Percentiles rank a stretch among this genome's conserved stretches.
phyloP scores from a whole-genome alignment of 2,329 filamentous ascomycete species.

The Metarhizium guizhouense region DNA sequence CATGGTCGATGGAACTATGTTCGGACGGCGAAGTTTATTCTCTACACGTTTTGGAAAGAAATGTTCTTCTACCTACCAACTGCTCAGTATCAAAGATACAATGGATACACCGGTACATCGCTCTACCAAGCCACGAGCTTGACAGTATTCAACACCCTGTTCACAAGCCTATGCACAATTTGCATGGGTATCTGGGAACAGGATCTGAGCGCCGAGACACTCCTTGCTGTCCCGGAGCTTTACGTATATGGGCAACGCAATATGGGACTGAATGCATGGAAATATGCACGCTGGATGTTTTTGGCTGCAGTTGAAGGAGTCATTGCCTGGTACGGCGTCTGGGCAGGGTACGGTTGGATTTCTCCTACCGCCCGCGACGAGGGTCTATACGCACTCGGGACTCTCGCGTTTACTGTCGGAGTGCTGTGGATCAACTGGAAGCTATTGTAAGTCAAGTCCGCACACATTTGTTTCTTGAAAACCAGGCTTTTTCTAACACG shows the following conservation, averaged over 20 bases:
- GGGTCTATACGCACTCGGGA: constrained; percentile 64
- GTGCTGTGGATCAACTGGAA: constrained; percentile 69
- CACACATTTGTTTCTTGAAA: too few relatives aligned
- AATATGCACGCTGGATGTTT: constrained; percentile 72
- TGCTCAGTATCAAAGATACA: constrained; percentile 73
- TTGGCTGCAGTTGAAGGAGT: constrained; percentile 65
- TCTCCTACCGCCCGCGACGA: constrained; percentile 49
- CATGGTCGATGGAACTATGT: constrained; percentile 90
- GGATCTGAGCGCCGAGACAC: constrained; percentile 71
- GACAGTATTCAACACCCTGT: constrained; percentile 89
- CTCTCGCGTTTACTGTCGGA: constrained; percentile 60
- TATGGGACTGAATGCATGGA: constrained; percentile 61
- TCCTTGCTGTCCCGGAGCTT: constrained; percentile 86
- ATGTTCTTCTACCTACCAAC: constrained; percentile 77
- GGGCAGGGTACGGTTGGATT: constrained; percentile 41
- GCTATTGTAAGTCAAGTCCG: constrained; percentile 49
- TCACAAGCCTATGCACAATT: constrained; percentile 83
- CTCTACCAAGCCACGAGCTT: constrained; percentile 82
- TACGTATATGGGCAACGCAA: constrained; percentile 74
- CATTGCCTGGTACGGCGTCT: constrained; percentile 59
- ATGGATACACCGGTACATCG: constrained; percentile 83
- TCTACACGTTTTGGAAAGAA: constrained; percentile 88
- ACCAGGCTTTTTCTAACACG: constrained; percentile 12
- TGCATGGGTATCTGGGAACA: constrained; percentile 89
- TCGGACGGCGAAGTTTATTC: constrained; percentile 78